Evolutionary conservation across 2,329 filamentous ascomycete species (phyloP).

Genomic region (Fusarium chlamydosporum): DNA sequence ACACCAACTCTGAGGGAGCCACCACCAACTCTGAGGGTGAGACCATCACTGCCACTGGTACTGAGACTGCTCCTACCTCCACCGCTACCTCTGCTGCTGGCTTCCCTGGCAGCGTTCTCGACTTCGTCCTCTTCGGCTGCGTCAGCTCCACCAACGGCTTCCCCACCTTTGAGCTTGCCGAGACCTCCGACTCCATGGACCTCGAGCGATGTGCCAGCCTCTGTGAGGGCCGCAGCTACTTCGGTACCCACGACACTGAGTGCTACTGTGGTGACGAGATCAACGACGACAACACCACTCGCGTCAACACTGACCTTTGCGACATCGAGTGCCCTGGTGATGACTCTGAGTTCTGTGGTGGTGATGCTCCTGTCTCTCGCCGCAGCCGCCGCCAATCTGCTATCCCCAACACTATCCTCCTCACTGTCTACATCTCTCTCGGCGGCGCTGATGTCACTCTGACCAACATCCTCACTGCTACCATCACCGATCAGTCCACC

Average conservation of each 20-base stretch:
- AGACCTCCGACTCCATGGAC: constrained; percentile 37
- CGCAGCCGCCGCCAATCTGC: constrained; percentile 33
- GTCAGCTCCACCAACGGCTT: constrained; percentile 41
- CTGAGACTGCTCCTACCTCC: constrained; percentile 50
- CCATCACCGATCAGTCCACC: constrained; percentile 37
- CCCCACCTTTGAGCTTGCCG: constrained; percentile 44
- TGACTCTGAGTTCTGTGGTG: constrained; percentile 43
- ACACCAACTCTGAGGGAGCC: constrained; percentile 14
- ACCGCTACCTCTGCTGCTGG: constrained; percentile 39
- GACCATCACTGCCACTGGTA: constrained; percentile 35
- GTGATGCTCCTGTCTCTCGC: constrained; percentile 30
- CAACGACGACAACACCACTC: constrained; percentile 16
- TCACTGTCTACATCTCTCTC: constrained; percentile 44
- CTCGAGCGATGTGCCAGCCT: constrained; percentile 49
- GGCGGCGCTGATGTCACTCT: constrained; percentile 10
- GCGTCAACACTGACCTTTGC: constrained; percentile 26
- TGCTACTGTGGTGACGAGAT: constrained; percentile 47
- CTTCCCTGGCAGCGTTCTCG: constrained; percentile 38
- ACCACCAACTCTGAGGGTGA: constrained; percentile 22
- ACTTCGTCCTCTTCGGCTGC: constrained; percentile 51
- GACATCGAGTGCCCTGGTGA: constrained; percentile 46
- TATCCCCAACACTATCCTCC: constrained; percentile 42
- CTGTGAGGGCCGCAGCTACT: constrained; percentile 46
- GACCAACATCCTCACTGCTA: constrained; percentile 28
- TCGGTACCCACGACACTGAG: constrained; percentile 46